phyloP scores from a whole-genome alignment of 176 grass and related monocot species.

The Musa troglodytarum region DNA sequence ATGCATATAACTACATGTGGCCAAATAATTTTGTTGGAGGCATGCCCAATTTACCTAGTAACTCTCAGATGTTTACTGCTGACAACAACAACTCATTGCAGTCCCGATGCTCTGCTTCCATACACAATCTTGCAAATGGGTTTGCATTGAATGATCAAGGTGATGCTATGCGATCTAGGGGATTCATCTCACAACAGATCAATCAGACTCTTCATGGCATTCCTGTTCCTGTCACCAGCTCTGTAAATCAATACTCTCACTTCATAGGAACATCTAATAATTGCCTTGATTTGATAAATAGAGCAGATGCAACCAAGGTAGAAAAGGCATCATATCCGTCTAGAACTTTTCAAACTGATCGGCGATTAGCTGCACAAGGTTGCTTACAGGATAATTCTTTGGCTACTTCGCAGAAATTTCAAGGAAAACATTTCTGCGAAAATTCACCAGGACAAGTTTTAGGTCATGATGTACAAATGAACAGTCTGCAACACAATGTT shows the following conservation, averaged over 20 bases:
- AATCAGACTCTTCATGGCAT: constrained; percentile 14
- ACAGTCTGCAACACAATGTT: constrained; percentile 18
- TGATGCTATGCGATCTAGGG: constrained; percentile 16
- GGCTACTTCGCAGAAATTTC: neutral
- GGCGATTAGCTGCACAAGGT: neutral
- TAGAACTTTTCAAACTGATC: constrained; percentile 3
- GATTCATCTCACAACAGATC: neutral
- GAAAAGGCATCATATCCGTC: constrained; percentile 11
- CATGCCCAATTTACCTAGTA: neutral
- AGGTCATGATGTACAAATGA: constrained; percentile 10
- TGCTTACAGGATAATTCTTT: constrained; percentile 2
- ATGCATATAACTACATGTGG: constrained; percentile 10
- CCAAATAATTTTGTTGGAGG: constrained; percentile 17
- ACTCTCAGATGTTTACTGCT: constrained; percentile 8
- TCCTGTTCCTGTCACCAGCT: neutral
- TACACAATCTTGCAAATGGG: constrained; percentile 18
- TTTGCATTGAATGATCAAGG: neutral
- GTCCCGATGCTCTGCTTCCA: neutral
- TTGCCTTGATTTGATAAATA: constrained; percentile 5
- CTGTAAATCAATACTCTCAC: constrained; percentile 15
- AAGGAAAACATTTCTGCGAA: neutral
- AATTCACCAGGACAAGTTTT: constrained; percentile 1
- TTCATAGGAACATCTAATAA: neutral
- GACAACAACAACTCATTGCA: constrained; percentile 17
- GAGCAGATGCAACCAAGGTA: neutral